Evolutionary conservation across 148 eudicot species (phyloP).

Genomic region (Persicaria maculosa): DNA sequence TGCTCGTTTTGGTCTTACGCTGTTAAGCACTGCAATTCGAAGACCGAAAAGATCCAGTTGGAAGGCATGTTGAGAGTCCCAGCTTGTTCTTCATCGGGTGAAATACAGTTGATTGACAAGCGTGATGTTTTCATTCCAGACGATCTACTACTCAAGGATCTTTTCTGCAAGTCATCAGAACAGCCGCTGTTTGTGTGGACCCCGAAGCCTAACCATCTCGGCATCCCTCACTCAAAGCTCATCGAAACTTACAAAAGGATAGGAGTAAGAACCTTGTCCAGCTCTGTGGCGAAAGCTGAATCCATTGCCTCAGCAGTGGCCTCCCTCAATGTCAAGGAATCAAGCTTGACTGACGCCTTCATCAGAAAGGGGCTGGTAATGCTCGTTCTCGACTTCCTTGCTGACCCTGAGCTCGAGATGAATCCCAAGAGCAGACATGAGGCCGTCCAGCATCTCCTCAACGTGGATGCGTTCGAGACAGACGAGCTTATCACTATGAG

Average conservation of each 20-base stretch:
- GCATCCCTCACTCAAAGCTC: conserved; percentile 28
- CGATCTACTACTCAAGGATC: conserved; percentile 40
- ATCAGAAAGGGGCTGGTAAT: conserved; percentile 36
- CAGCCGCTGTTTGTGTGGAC: conserved; percentile 47
- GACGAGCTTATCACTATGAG: conserved; percentile 22
- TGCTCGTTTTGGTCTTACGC: conserved; percentile 47
- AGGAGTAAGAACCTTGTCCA: conserved; percentile 48
- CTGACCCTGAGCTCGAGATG: conserved; percentile 28
- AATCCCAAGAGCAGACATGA: conserved; percentile 36
- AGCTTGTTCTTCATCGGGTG: conserved; percentile 20
- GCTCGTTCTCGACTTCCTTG: conserved; percentile 48
- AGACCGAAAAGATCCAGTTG: conserved; percentile 19
- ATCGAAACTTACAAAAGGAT: conserved; percentile 39
- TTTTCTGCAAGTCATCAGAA: conserved; percentile 27
- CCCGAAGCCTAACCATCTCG: conserved; percentile 27
- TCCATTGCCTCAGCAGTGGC: conserved; percentile 9
- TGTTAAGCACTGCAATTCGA: conserved; percentile 17
- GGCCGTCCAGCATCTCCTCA: conserved; percentile 25
- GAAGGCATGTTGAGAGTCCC: conserved; percentile 32
- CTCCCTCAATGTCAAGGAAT: conserved; percentile 18
- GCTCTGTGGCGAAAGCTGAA: conserved; percentile 27
- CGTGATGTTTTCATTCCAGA: conserved; percentile 11
- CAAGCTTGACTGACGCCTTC: conserved; percentile 20
- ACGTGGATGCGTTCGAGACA: conserved; percentile 29
- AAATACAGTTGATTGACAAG: conserved; percentile 27